These are phyloP conservation scores for Cryptococcus maquisensis DNA, from an alignment of 1,284 basidiomycete species.

Conservation along the genomic window DNA sequence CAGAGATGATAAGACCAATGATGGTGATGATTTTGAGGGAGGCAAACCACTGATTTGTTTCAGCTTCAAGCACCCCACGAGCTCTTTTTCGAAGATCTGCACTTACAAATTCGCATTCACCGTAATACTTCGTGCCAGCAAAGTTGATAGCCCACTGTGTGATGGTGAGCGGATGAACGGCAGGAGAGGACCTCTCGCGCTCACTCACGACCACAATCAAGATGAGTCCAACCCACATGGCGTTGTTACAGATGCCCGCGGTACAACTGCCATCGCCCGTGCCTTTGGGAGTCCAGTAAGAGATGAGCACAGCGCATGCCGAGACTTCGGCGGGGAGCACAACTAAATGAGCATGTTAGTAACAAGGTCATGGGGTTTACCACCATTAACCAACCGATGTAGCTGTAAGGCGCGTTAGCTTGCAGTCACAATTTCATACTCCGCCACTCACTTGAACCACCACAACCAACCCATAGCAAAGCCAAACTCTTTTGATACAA, in stretches of 20 bases:
- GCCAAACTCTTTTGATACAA: conserved; percentile 14
- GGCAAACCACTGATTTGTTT: no score
- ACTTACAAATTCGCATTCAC: conserved; percentile 72
- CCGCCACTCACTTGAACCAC: conserved; percentile 2
- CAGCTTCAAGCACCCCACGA: no score
- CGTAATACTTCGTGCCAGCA: conserved; percentile 31
- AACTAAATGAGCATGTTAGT: no score
- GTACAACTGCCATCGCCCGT: background rate
- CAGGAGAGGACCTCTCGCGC: background rate
- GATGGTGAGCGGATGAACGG: background rate
- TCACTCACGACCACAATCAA: background rate
- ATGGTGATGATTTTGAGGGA: conserved; percentile 58
- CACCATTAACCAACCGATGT: no score
- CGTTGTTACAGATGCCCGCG: conserved; percentile 13
- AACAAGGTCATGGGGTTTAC: no score
- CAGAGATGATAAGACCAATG: conserved; percentile 1
- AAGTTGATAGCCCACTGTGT: conserved; percentile 12
- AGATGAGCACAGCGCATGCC: conserved; percentile 15
- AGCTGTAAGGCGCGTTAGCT: background rate
- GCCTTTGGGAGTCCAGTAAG: conserved; percentile 40
- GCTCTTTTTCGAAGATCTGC: no score
- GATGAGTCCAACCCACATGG: conserved; percentile 14
- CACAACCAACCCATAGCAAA: conserved; percentile 15
- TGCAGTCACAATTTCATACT: conserved; percentile 1
- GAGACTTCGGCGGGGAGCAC: conserved; percentile 9